These are phyloP conservation scores for Hanseniaspora hatyaiensis DNA, from an alignment of 805 yeast genomes.

Conservation along the genomic window DNA sequence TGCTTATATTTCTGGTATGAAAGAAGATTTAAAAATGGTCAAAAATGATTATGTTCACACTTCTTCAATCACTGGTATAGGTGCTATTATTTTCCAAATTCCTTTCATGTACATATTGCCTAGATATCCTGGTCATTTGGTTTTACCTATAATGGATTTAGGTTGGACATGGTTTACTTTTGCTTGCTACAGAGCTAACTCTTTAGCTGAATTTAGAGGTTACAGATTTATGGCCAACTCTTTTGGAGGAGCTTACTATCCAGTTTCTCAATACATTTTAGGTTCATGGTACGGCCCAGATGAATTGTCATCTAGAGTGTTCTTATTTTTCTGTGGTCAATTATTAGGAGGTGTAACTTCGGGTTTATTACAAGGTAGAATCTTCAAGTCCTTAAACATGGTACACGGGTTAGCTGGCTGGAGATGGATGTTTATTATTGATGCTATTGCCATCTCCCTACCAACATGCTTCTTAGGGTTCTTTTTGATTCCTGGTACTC, in stretches of 20 bases:
- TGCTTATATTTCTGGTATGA: constrained; percentile 58
- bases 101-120: constrained; percentile 55
- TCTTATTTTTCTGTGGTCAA: constrained; percentile 47
- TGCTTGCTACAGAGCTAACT: constrained; percentile 40
- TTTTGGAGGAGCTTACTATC: constrained; percentile 58
- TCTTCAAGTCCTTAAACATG: constrained; percentile 34
- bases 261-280: constrained; percentile 47
- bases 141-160: constrained; percentile 45
- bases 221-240: constrained; percentile 56
- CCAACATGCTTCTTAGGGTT: constrained; percentile 42
- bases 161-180: constrained; percentile 61
- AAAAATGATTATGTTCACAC: constrained; percentile 56
- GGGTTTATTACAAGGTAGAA: constrained; percentile 40
- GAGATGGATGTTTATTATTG: constrained; percentile 60
- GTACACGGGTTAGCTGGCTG: constrained; percentile 42
- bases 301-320: constrained; percentile 53
- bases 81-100: constrained; percentile 49
- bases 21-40: constrained; percentile 44
- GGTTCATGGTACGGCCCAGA: constrained; percentile 52
- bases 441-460: constrained; percentile 41
- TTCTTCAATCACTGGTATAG: constrained; percentile 49
- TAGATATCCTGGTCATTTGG: constrained; percentile 40
- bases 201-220: constrained; percentile 44
- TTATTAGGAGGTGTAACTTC: constrained; percentile 41
- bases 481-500: constrained; percentile 47